Evolutionary conservation across 106 monocot genomes (phyloP), one percentile per base, ranked within the genome.

Genomic region (Vanilla planifolia): DNA sequence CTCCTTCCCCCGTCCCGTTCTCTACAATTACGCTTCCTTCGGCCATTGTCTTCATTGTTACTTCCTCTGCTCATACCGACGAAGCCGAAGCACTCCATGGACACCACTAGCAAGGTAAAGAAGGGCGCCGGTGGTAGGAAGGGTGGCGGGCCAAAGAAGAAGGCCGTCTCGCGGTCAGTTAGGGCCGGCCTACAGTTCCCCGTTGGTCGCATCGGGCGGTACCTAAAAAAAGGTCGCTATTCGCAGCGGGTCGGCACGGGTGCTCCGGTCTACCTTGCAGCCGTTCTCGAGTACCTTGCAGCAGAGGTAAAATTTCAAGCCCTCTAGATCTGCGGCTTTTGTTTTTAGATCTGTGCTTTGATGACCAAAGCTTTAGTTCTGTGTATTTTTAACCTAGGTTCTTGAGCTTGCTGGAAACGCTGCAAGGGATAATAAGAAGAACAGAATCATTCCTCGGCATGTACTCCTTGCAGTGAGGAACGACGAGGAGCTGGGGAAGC

Each of bases 201-300:
- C 50, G 74, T 75, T 7, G 62, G 68, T 27, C 67, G 74, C 10
- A 68, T 75, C 62, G 74, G 67, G 1, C 74, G 74, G 22, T 75
- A 46, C 40, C 74, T 75, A 1, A 84, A 79, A 68, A 75, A 73
- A 8, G 84, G 84, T 33, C 75, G 83, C 9, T 84, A 84, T 23
- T 61, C 83, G 1, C 62, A 72, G 75, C 83, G 83, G 29, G 68
- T 84, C 45, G 78, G 83, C 40, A 64, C 70, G 22, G 85, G 85
- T 6, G 85, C 85, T 21, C 80, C 85, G 25, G 80, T 80, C 45
- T 85, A 85, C 58, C 85, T 85, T 33, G 70, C 85, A 32, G 79
- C 84, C 51, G 84, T 84, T 25, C 79, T 84, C 13, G 85, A 85
- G 55, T 85, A 85, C 44, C 77, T 85, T 17, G 76, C 85, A 5